These are phyloP conservation scores for Nakazawaea pomicola DNA, from an alignment of 805 yeast genomes.

Conservation along the genomic window DNA sequence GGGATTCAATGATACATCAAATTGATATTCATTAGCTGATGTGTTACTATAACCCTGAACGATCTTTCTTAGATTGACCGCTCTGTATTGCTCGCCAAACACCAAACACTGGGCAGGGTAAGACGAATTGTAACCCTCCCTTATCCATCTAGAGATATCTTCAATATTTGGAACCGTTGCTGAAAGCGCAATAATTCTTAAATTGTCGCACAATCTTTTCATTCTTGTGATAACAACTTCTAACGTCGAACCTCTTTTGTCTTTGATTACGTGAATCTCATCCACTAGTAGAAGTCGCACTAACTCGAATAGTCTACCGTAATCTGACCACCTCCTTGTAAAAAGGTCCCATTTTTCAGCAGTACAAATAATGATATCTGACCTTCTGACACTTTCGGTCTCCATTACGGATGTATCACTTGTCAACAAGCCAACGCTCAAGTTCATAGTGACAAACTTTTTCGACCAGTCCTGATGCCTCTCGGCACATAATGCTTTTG, in stretches of 20 bases:
- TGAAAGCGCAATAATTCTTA: constrained; percentile 43
- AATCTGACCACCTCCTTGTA: constrained; percentile 47
- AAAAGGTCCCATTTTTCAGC: constrained; percentile 62
- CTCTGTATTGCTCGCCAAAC: constrained; percentile 44
- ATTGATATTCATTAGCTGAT: constrained; percentile 40
- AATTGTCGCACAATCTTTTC: constrained; percentile 30
- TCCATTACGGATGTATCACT: constrained; percentile 47
- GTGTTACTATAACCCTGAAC: constrained; percentile 38
- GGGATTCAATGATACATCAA: constrained; percentile 38
- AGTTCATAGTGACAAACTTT: constrained; percentile 32
- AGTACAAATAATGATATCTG: constrained; percentile 51
- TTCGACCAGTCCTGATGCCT: constrained; percentile 40
- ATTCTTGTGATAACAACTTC: constrained; percentile 45
- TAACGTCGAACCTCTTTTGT: constrained; percentile 41
- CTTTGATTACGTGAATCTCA: constrained; percentile 43
- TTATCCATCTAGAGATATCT: constrained; percentile 43
- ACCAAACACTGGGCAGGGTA: constrained; percentile 30
- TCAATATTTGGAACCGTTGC: constrained; percentile 50
- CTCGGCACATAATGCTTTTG: constrained; percentile 52
- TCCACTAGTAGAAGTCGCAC: constrained; percentile 41
- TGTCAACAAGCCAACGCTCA: constrained; percentile 46
- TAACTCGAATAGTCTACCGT: constrained; percentile 31
- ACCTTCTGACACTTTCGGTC: constrained; percentile 38
- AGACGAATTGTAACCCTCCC: constrained; percentile 15
- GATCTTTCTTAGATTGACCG: constrained; percentile 35